Percentiles rank a stretch among this genome's conserved stretches.
Evolutionary conservation across 768 basidiomycete genomes (phyloP).

Genomic region (Hirschioporus abietinus): DNA sequence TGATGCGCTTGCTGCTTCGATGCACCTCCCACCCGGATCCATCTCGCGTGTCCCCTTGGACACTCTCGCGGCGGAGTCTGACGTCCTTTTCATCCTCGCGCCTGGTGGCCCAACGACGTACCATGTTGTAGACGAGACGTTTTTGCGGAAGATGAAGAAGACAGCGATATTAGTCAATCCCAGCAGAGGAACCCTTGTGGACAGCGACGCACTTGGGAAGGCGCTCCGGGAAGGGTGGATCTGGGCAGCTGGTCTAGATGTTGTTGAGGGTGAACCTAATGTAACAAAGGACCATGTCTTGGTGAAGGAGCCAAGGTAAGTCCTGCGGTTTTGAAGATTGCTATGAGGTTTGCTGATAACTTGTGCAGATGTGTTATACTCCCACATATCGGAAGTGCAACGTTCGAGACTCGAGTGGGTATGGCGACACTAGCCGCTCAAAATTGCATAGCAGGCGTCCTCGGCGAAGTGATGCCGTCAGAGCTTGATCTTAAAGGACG

Average conservation of each 20-base stretch:
- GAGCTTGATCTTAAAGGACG: constrained; percentile 30
- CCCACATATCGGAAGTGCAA: constrained; percentile 91
- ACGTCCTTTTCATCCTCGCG: constrained; percentile 80
- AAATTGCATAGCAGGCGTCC: constrained; percentile 59
- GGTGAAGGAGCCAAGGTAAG: constrained; percentile 68
- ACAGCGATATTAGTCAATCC: constrained; percentile 81
- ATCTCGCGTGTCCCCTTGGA: constrained; percentile 22
- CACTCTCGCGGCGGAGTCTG: constrained; percentile 70
- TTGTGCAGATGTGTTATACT: constrained; percentile 63
- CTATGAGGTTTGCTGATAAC: constrained; percentile 4
- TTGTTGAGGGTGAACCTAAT: constrained; percentile 88
- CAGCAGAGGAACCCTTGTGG: constrained; percentile 80
- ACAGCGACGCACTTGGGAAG: constrained; percentile 80
- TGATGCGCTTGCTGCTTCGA: constrained; percentile 7
- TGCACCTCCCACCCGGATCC: constrained; percentile 17
- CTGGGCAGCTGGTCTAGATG: constrained; percentile 91
- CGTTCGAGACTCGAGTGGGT: constrained; percentile 71
- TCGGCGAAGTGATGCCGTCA: constrained; percentile 50
- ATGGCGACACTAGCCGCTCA: constrained; percentile 77
- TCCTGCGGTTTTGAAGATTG: constrained; percentile 10
- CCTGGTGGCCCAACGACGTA: constrained; percentile 68
- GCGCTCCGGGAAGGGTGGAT: constrained; percentile 77
- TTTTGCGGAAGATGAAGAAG: constrained; percentile 82
- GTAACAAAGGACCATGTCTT: constrained; percentile 71
- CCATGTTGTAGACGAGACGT: constrained; percentile 65